Evolutionary conservation across 2,329 filamentous ascomycete genomes (phyloP).

Genomic region (Trichoderma aggressivum): DNA sequence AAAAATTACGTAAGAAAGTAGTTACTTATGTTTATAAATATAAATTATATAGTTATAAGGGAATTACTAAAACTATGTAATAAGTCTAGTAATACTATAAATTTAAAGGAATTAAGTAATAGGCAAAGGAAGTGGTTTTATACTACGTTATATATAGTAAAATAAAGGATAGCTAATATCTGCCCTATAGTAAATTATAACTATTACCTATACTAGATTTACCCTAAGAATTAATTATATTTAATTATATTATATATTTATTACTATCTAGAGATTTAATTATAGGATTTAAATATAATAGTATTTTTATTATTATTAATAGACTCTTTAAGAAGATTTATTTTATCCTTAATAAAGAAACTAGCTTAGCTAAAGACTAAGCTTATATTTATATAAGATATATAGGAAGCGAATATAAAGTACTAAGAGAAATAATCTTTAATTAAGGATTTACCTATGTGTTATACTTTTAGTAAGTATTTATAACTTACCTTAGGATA

Average conservation of each 20-base stretch:
- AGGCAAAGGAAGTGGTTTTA: background rate
- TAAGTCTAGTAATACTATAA: background rate
- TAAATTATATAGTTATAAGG: background rate
- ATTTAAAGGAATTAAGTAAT: too few species aligned
- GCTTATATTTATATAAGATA: too few species aligned
- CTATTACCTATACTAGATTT: background rate
- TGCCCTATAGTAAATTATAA: background rate
- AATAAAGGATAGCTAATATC: background rate
- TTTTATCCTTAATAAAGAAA: background rate
- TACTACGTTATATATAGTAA: background rate
- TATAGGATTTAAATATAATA: too few species aligned
- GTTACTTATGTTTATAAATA: background rate
- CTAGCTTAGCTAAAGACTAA: too few species aligned
- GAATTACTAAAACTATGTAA: background rate
- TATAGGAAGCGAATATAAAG: too few species aligned
- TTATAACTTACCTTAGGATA: too few species aligned
- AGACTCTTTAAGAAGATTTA: too few species aligned
- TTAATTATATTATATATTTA: background rate
- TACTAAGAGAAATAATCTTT: too few species aligned
- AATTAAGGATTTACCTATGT: too few species aligned
- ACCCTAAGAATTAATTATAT: background rate
- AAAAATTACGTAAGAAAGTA: background rate
- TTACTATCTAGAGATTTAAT: too few species aligned
- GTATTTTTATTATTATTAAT: too few species aligned
- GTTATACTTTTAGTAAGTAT: too few species aligned